Evolutionary conservation across 352 stramenopile species (phyloP), one percentile per base, ranked within the genome.

Genomic region (Globisporangium lucens): DNA sequence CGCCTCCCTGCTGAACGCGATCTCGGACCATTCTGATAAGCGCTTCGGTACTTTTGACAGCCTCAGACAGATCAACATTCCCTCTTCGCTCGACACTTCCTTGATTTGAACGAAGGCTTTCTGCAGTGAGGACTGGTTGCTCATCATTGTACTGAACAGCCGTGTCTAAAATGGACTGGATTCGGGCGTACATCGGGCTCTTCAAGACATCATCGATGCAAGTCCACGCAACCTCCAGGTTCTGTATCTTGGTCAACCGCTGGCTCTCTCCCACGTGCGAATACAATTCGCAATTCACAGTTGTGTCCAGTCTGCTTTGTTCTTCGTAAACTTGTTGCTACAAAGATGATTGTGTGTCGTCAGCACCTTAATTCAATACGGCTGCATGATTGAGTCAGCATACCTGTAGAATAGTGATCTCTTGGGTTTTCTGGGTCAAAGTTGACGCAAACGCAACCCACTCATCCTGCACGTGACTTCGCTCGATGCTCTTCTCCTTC

Each of bases 321-420:
- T 79, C 66, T 49, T 87, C 72, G 13, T 87, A 73, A 4, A 85
- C 57, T 61, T 71, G 64, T 74, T 79, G 65, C 80, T 88, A 35
- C 4, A 1, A 62, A 52, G 7, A 58, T 46, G 38, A 12, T 7
- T 46, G 38, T 17, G 38, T 46, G 38, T 43, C 9, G 29, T 60
- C 29, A 41, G 53, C 41, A n/a, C 41, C 13, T 49, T n/a, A 15
- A 5, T 49, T 49, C 41, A 49, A 49, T 49, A 49, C 15, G n/a
- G 6, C 53, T 43, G 6, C 29, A 59, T 22, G 27, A 59, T 49
- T 49, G 41, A 7, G 17, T 9, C 17, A 36, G 13, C 52, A 36
- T 52, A 86, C 78, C 76, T 83, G 67, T 0, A 74, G 53, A 15
- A 49, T 7, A 20, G 56, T 75, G 3, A 79, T 47, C 7, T 83